A percentile compares a stretch with the other conserved stretches of the same genome.
Conservation (phyloP, 2,329 filamentous ascomycete species). For the Sporothrix sp. region DNA sequence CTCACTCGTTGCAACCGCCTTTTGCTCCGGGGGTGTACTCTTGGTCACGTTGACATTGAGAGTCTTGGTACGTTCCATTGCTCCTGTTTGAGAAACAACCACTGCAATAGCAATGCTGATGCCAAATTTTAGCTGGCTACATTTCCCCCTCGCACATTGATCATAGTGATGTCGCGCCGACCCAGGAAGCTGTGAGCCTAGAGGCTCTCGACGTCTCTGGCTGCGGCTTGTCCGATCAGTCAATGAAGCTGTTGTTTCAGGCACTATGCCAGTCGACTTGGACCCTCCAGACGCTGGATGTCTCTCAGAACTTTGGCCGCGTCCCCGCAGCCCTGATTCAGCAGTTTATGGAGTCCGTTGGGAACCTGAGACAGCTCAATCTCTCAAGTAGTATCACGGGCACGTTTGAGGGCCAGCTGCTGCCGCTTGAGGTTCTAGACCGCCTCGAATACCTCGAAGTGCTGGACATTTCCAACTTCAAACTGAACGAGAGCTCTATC, state of each 20-base stretch:
- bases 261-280: constrained; percentile 28
- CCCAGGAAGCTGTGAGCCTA: constrained; percentile 26
- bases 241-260: constrained; percentile 38
- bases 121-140: constrained; percentile 10
- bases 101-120: too few species aligned
- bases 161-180: not conserved
- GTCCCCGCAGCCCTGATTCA: constrained; percentile 39
- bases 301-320: constrained; percentile 43
- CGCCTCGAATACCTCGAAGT: constrained; percentile 40
- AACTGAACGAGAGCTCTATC: constrained; percentile 34
- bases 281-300: constrained; percentile 39
- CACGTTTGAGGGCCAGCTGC: constrained; percentile 34
- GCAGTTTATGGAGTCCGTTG: constrained; percentile 34
- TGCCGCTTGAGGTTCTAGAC: constrained; percentile 35
- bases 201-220: constrained; percentile 41
- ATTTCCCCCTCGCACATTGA: constrained; percentile 9
- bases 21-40: constrained; percentile 38
- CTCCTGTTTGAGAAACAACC: too few species aligned
- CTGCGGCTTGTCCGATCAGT: constrained; percentile 41
- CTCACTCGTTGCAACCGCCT: constrained; percentile 44
- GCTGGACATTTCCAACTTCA: constrained; percentile 45
- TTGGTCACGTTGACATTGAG: constrained; percentile 37
- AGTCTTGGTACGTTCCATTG: constrained; percentile 32
- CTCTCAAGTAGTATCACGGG: constrained; percentile 43
- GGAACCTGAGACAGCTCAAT: constrained; percentile 37